Conservation (phyloP, 1,284 basidiomycete genomes). For the Melanopsichium pennsylvanicum region DNA sequence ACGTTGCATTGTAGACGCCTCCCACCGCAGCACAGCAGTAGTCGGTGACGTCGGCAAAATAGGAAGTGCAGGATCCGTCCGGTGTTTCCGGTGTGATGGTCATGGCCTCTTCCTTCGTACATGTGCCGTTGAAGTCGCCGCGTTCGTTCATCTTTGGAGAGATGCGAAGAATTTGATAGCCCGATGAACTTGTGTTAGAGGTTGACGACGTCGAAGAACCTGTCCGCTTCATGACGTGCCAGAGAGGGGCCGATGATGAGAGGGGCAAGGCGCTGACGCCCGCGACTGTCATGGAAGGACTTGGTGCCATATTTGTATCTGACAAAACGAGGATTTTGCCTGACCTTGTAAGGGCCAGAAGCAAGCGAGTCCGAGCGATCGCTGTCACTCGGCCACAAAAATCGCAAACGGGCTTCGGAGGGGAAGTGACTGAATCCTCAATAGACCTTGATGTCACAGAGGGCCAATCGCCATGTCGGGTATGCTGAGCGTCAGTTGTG, state of each 20-base stretch:
- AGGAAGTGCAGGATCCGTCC: slow-evolving; percentile 37
- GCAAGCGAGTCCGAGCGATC: too few relatives aligned
- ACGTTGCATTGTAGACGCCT: slow-evolving; percentile 38
- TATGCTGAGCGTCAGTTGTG: too few relatives aligned
- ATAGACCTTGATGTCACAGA: too few relatives aligned
- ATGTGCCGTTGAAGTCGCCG: slow-evolving; percentile 49
- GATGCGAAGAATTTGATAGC: slow-evolving; percentile 18
- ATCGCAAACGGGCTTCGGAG: too few relatives aligned
- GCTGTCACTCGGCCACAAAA: too few relatives aligned
- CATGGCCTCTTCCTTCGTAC: slow-evolving; percentile 30
- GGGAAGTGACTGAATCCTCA: too few relatives aligned
- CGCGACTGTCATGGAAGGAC: not conserved
- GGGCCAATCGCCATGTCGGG: too few relatives aligned
- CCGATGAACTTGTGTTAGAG: slow-evolving; percentile 10
- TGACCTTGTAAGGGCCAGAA: too few relatives aligned
- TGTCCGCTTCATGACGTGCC: slow-evolving; percentile 12
- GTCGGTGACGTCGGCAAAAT: slow-evolving; percentile 52
- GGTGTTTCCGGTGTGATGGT: slow-evolving; percentile 45
- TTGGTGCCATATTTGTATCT: slow-evolving; percentile 15
- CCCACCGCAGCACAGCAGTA: slow-evolving; percentile 56
- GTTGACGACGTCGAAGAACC: not conserved
- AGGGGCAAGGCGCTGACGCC: slow-evolving; percentile 14
- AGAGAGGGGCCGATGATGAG: slow-evolving; percentile 5
- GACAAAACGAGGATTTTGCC: not conserved
- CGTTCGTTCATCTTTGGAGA: slow-evolving; percentile 41